These are phyloP conservation scores for Neofusicoccum cordaticola DNA, from an alignment of 2,329 filamentous ascomycete genomes.

Conservation along the genomic window DNA sequence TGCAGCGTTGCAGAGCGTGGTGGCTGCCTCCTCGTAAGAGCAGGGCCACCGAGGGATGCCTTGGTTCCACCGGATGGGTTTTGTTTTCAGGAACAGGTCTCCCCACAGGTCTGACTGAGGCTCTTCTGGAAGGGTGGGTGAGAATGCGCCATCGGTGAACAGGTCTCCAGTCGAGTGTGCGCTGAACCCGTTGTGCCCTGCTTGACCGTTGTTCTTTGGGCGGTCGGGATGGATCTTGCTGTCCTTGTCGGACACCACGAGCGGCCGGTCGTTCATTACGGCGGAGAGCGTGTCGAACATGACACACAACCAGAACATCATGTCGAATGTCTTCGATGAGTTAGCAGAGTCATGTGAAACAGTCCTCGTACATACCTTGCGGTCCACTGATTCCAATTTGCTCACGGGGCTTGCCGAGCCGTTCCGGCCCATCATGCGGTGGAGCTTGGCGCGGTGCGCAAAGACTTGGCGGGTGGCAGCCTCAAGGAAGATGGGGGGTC, in stretches of 20 bases:
- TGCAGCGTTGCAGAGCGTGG: constrained; percentile 51
- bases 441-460: constrained; percentile 22
- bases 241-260: constrained; percentile 47
- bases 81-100: constrained; percentile 7
- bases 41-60: constrained; percentile 51
- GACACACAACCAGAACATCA: constrained; percentile 58
- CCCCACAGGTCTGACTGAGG: background rate
- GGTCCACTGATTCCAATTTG: background rate
- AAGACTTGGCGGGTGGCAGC: constrained; percentile 41
- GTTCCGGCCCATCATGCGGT: background rate
- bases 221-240: constrained; percentile 36
- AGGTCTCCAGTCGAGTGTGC: background rate
- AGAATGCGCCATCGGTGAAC: background rate
- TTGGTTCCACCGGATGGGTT: constrained; percentile 21
- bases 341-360: background rate
- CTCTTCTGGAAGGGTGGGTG: background rate
- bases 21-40: constrained; percentile 51
- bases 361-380: background rate
- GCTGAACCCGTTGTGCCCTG: background rate
- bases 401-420: background rate
- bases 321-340: constrained; percentile 44
- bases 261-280: constrained; percentile 50
- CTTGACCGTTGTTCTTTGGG: background rate
- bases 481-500: constrained; percentile 40
- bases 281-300: constrained; percentile 60